Evolutionary conservation across 257 asterid genomes (phyloP).

Genomic region (Solanum dulcamara): DNA sequence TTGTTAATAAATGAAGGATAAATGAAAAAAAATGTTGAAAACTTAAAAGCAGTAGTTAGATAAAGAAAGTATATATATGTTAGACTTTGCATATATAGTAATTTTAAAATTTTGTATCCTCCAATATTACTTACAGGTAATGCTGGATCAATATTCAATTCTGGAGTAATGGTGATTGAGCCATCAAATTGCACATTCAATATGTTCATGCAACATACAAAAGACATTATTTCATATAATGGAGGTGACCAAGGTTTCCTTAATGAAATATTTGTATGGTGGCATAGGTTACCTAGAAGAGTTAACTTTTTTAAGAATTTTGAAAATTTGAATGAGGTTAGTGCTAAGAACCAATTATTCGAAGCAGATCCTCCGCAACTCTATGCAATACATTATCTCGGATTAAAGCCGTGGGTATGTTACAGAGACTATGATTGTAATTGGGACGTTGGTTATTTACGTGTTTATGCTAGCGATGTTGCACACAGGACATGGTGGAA

Average conservation of each 20-base stretch:
- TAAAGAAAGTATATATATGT: too few relatives aligned
- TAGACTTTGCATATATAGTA: not conserved
- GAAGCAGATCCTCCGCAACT: slow-evolving; percentile 63
- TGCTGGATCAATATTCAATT: slow-evolving; percentile 60
- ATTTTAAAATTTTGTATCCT: not conserved
- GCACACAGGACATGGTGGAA: slow-evolving; percentile 77
- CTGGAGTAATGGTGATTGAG: slow-evolving; percentile 77
- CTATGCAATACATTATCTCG: slow-evolving; percentile 62
- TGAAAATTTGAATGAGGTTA: slow-evolving; percentile 31
- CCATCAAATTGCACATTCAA: slow-evolving; percentile 78
- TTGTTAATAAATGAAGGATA: too few relatives aligned
- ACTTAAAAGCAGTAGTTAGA: too few relatives aligned
- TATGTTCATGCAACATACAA: slow-evolving; percentile 37
- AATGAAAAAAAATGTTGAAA: too few relatives aligned
- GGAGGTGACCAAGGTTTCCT: slow-evolving; percentile 92
- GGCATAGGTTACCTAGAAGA: slow-evolving; percentile 82
- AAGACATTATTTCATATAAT: slow-evolving; percentile 64
- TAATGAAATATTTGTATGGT: slow-evolving; percentile 72
- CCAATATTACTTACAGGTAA: slow-evolving; percentile 17
- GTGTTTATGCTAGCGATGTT: slow-evolving; percentile 58
- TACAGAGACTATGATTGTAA: slow-evolving; percentile 87
- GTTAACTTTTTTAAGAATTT: slow-evolving; percentile 70
- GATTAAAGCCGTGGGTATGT: slow-evolving; percentile 79
- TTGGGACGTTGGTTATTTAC: slow-evolving; percentile 48
- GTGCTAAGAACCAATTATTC: slow-evolving; percentile 52